These are phyloP conservation scores for Chromera velia DNA, from an alignment of 73 alveolate genomes.

Conservation along the genomic window DNA sequence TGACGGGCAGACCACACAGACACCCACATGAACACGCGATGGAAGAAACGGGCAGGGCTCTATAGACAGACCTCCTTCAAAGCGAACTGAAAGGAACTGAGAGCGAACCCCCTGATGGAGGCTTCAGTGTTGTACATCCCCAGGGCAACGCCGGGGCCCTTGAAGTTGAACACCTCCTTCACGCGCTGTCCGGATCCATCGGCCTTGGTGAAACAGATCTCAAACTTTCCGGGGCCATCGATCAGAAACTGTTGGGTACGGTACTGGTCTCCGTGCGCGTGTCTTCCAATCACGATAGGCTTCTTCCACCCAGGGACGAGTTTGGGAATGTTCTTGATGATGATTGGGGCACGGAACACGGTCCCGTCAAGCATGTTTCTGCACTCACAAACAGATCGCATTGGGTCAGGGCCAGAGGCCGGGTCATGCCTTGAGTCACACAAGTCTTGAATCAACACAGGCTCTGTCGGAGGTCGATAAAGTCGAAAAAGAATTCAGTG, in stretches of 20 bases:
- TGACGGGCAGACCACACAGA: too few relatives aligned
- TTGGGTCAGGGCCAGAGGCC: too few relatives aligned
- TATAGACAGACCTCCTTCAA: too few relatives aligned
- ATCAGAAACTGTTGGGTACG: constrained; percentile 22
- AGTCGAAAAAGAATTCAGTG: too few relatives aligned
- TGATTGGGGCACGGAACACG: constrained; percentile 75
- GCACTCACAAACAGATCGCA: constrained; percentile 2
- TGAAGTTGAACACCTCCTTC: constrained; percentile 33
- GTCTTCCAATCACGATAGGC: constrained; percentile 72
- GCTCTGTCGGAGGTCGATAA: too few relatives aligned
- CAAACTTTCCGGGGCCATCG: constrained; percentile 36
- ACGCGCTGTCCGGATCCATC: constrained; percentile 26
- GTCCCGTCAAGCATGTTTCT: constrained; percentile 70
- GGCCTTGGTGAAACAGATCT: constrained; percentile 28
- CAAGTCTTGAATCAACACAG: too few relatives aligned
- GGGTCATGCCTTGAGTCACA: too few relatives aligned
- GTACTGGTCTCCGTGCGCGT: constrained; percentile 58
- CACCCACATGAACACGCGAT: too few relatives aligned
- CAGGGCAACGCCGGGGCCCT: constrained; percentile 53
- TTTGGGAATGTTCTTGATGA: constrained; percentile 70
- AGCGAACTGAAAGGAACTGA: constrained; percentile 65
- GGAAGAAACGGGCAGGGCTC: too few relatives aligned
- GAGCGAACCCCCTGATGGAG: constrained; percentile 64
- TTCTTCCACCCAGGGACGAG: constrained; percentile 76
- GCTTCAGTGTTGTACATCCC: constrained; percentile 77